Conservation (phyloP, 2,329 filamentous ascomycete genomes). For the Thielaviopsis euricoi region DNA sequence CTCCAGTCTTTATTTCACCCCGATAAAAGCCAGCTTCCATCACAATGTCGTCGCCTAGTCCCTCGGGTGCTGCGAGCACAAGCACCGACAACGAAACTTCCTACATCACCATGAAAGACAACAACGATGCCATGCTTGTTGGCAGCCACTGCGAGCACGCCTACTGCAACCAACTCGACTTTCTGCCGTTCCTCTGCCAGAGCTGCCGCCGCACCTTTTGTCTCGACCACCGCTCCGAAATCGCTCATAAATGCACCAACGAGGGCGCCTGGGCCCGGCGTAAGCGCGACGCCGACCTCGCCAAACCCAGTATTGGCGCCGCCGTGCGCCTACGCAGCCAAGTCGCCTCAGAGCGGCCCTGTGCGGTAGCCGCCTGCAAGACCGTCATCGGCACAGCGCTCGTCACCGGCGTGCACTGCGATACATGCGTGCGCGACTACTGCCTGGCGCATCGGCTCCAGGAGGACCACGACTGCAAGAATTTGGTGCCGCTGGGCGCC, state of each 20-base stretch:
- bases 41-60: constrained; percentile 4
- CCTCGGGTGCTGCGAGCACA: constrained; percentile 13
- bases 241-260: constrained; percentile 52
- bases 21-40: constrained; percentile 10
- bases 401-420: constrained; percentile 53
- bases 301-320: constrained; percentile 36
- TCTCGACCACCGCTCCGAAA: constrained; percentile 82
- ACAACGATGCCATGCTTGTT: constrained; percentile 62
- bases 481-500: constrained; percentile 37
- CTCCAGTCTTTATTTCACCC: background rate
- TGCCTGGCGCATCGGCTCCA: constrained; percentile 61
- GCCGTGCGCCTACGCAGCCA: constrained; percentile 36
- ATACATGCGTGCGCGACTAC: constrained; percentile 54
- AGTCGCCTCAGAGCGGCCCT: constrained; percentile 44
- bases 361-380: constrained; percentile 49
- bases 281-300: constrained; percentile 35
- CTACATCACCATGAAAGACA: constrained; percentile 57
- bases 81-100: constrained; percentile 33
- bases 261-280: constrained; percentile 46
- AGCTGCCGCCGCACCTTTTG: constrained; percentile 77
- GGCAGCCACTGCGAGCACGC: constrained; percentile 81
- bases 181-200: constrained; percentile 86
- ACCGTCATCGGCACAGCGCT: constrained; percentile 53
- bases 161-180: constrained; percentile 90
- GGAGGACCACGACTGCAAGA: constrained; percentile 74